Conservation (phyloP, 225 moss, liverwort and hornwort genomes). For the Thuidium tamariscinum region DNA sequence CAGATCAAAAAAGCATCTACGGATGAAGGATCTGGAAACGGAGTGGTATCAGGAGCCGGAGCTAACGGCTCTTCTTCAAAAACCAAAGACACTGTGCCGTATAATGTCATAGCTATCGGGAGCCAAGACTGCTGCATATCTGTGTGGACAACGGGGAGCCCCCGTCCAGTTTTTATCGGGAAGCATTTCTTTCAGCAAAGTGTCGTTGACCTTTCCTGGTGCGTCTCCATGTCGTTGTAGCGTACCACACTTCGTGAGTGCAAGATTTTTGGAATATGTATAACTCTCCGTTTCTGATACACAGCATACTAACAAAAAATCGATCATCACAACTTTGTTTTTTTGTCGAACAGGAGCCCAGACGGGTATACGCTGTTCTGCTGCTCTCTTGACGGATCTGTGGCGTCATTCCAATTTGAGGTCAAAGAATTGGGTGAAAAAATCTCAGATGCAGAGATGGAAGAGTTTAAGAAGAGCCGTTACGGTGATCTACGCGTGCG, state of each 20-base stretch:
- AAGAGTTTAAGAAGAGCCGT: constrained; percentile 83
- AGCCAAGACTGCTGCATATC: constrained; percentile 98
- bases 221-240: neutral
- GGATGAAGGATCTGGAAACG: constrained; percentile 27
- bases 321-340: neutral
- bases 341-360: constrained; percentile 56
- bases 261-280: neutral
- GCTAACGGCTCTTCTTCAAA: constrained; percentile 36
- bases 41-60: constrained; percentile 15
- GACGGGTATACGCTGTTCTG: constrained; percentile 95
- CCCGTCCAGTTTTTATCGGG: constrained; percentile 92
- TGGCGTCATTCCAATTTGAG: constrained; percentile 78
- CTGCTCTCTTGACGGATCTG: constrained; percentile 95
- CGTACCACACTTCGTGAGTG: neutral
- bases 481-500: constrained; percentile 91
- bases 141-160: constrained; percentile 96
- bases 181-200: constrained; percentile 96
- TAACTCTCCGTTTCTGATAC: neutral
- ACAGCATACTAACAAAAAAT: neutral
- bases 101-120: constrained; percentile 95
- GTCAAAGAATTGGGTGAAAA: constrained; percentile 75
- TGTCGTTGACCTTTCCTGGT: constrained; percentile 94
- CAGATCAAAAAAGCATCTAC: constrained; percentile 7
- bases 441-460: constrained; percentile 82
- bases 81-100: constrained; percentile 49